These are phyloP conservation scores for Taphrina populina DNA, from an alignment of 1,139 yeast genomes.

Conservation along the genomic window DNA sequence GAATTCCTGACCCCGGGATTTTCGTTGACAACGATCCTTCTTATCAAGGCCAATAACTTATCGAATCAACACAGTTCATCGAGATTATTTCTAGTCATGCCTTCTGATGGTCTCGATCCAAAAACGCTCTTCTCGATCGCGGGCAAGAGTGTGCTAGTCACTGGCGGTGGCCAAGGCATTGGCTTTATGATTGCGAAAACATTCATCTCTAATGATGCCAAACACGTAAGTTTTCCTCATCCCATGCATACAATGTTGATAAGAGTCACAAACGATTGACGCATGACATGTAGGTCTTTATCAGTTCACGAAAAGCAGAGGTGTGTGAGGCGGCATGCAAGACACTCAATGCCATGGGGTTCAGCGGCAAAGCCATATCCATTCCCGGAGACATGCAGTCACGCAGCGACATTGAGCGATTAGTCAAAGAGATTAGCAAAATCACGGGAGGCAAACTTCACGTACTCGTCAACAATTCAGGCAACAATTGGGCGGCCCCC, in stretches of 20 bases:
- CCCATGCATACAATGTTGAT: no score
- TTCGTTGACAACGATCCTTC: no score
- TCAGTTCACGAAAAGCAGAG: slow-evolving; percentile 64
- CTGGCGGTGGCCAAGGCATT: slow-evolving; percentile 60
- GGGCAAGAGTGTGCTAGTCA: slow-evolving; percentile 67
- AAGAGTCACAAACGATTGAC: background rate
- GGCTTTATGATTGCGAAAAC: slow-evolving; percentile 30
- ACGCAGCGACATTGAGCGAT: slow-evolving; percentile 53
- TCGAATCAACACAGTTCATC: no score
- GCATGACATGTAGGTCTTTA: slow-evolving; percentile 48
- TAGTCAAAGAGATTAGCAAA: slow-evolving; percentile 51
- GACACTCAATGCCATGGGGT: slow-evolving; percentile 52
- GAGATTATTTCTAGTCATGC: no score
- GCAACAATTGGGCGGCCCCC: slow-evolving; percentile 77
- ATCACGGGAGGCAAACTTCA: slow-evolving; percentile 51
- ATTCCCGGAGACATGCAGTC: slow-evolving; percentile 63
- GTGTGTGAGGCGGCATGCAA: slow-evolving; percentile 64
- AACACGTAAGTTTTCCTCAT: slow-evolving; percentile 2
- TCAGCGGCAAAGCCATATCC: slow-evolving; percentile 53
- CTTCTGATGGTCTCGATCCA: slow-evolving; percentile 15
- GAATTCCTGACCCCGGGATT: no score
- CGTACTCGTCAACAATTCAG: slow-evolving; percentile 74
- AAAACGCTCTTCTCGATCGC: slow-evolving; percentile 47
- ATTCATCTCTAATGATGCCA: slow-evolving; percentile 24
- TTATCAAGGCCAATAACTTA: no score